Percentiles rank a stretch among this genome's conserved stretches.
These are phyloP conservation scores for Polygonum aviculare DNA, from an alignment of 148 eudicot species.

Conservation along the genomic window DNA sequence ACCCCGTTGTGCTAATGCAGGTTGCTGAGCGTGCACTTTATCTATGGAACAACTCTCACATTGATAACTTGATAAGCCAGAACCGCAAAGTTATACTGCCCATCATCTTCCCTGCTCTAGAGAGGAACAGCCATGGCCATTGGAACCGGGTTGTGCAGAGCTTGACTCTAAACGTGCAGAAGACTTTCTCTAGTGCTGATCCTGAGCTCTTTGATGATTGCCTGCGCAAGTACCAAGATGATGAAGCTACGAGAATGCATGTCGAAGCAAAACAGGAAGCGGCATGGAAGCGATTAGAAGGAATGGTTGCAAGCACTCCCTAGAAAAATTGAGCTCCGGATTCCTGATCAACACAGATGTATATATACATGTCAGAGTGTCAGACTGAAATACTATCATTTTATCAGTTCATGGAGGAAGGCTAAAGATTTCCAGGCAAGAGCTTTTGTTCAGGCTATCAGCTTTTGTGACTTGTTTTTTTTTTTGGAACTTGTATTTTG, in stretches of 20 bases:
- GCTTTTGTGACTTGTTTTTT: not conserved
- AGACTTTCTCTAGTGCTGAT: constrained; percentile 33
- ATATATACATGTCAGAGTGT: not conserved
- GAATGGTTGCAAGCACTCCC: constrained; percentile 2
- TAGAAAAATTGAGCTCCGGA: not conserved
- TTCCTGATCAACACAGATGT: not conserved
- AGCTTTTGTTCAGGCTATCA: not conserved
- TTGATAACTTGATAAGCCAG: constrained; percentile 36
- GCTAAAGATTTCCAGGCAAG: constrained; percentile 6
- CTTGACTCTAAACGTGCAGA: constrained; percentile 36
- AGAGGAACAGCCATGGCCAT: constrained; percentile 30
- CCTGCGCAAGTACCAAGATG: constrained; percentile 28
- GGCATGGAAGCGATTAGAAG: constrained; percentile 35
- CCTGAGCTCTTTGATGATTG: constrained; percentile 35
- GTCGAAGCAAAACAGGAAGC: constrained; percentile 25
- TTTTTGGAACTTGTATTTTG: not conserved
- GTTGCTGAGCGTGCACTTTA: constrained; percentile 44
- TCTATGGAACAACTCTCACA: constrained; percentile 39
- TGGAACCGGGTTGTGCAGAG: constrained; percentile 44
- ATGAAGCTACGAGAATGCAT: constrained; percentile 24
- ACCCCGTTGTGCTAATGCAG: constrained; percentile 12
- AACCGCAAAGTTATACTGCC: constrained; percentile 35
- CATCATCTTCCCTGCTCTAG: constrained; percentile 33
- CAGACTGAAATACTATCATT: not conserved
- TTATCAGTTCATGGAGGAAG: not conserved